Conservation (phyloP, 805 yeast genomes). For the Tetrapisispora fleetii region DNA sequence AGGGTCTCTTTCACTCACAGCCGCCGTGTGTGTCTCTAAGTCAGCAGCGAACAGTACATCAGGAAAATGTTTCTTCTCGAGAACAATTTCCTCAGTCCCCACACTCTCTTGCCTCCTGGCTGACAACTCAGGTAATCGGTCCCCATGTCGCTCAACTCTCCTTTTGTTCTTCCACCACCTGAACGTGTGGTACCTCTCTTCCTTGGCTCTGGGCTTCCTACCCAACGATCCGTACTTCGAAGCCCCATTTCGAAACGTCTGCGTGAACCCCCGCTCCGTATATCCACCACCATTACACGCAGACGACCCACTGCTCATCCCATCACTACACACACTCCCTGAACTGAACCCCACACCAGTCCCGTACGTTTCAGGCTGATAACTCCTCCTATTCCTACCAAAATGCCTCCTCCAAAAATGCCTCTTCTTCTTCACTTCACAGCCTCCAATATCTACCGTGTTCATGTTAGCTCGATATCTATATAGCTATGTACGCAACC, state of each 20-base stretch:
- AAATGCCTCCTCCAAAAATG: conserved; percentile 2
- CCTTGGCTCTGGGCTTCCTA: background rate
- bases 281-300: background rate
- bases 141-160: background rate
- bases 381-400: background rate
- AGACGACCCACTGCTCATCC: background rate
- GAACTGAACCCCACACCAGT: background rate
- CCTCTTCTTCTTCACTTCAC: background rate
- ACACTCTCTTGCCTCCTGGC: too few relatives aligned
- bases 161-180: conserved; percentile 8
- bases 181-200: conserved; percentile 4
- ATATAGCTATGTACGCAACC: background rate
- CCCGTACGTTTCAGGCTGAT: background rate
- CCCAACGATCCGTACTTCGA: background rate
- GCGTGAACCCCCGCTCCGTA: background rate
- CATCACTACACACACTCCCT: background rate
- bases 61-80: background rate
- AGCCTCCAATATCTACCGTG: background rate
- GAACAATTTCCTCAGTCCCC: background rate
- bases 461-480: background rate
- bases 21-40: background rate
- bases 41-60: background rate
- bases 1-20: background rate
- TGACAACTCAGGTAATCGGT: background rate
- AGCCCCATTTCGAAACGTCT: background rate